Evolutionary conservation across 2,329 filamentous ascomycete species (phyloP), one percentile per base, ranked within the genome.

Genomic region (Ilyonectria destructans): DNA sequence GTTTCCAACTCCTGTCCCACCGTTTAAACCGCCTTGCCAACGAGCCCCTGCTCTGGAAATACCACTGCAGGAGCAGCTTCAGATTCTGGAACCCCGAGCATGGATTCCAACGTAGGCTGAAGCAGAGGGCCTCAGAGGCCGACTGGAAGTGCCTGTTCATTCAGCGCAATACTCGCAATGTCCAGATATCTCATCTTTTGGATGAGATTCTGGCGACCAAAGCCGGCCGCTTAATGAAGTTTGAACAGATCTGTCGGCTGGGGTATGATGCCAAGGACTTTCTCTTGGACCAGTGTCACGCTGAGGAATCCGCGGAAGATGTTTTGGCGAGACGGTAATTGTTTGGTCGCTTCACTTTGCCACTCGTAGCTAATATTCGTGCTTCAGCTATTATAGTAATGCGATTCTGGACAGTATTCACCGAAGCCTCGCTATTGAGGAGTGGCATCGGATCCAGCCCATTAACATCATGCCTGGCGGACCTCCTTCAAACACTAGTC

Each of bases 191-290:
- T 10, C 77, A 75, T 9, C 81, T 91, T 8, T 83, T 98, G 64
- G 85, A 95, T 69, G 86, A 84, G 33, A 90, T 97, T 65, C 84
- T 98, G 61, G 80, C 84, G n/a, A 90, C 88, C 35, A 93, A 94
- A 78, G 87, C 90, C 40, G 86, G 89, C 61, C 91, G 95, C 21
- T 87, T 94, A 64, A 85, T 87, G 62, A 91, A 91, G 75, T 91
- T 94, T 69, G 89, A 92, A 74, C 82, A 87, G 58, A 92, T 98
- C 69, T 90, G 93, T 60, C 83, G 85, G 31, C 86, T 91, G 75
- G 95, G 95, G 1, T 96, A 95, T 76, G 95, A 98, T 83, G 93
- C 92, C 52, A 98, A 98, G 79, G 95, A 98, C 79, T 91, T 91
- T 62, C 86, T 98, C 56, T 76, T 95, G 68, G 85, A 87, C 62